These are phyloP conservation scores for Phylloporus sp. DNA, from an alignment of 1,284 basidiomycete species.

Conservation along the genomic window DNA sequence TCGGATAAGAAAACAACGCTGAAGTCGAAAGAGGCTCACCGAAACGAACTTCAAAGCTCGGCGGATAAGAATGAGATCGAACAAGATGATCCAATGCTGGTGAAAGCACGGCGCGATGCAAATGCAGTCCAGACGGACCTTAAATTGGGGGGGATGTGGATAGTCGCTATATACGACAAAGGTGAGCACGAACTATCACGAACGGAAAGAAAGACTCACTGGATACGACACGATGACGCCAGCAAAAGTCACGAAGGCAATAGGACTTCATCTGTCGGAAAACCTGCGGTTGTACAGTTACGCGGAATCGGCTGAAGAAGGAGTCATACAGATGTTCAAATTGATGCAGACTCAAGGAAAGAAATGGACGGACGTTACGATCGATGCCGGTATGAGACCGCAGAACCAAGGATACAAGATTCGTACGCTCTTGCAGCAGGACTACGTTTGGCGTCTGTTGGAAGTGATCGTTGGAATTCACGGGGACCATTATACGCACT, in stretches of 20 bases:
- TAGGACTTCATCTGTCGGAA: constrained; percentile 4
- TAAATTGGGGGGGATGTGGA: constrained; percentile 4
- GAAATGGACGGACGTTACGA: not conserved
- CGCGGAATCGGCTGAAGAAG: constrained; percentile 2
- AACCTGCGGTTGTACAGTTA: constrained; percentile 9
- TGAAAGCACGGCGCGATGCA: no score
- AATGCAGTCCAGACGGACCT: no score
- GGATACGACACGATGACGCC: no score
- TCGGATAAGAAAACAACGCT: no score
- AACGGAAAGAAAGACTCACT: no score
- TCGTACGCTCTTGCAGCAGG: not conserved
- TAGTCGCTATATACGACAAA: constrained; percentile 1
- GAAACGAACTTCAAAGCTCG: no score
- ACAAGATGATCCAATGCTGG: no score
- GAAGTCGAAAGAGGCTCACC: no score
- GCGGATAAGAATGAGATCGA: no score
- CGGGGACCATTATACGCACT: constrained; percentile 5
- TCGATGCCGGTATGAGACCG: no score
- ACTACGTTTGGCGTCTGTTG: constrained; percentile 5
- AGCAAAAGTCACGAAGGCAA: no score
- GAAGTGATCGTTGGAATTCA: not conserved
- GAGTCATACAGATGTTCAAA: constrained; percentile 3
- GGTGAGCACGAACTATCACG: not conserved
- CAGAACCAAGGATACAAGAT: not conserved
- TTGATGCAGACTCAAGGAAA: no score